phyloP scores from a whole-genome alignment of 176 grass and related monocot genomes.

The Rhynchospora breviuscula region DNA sequence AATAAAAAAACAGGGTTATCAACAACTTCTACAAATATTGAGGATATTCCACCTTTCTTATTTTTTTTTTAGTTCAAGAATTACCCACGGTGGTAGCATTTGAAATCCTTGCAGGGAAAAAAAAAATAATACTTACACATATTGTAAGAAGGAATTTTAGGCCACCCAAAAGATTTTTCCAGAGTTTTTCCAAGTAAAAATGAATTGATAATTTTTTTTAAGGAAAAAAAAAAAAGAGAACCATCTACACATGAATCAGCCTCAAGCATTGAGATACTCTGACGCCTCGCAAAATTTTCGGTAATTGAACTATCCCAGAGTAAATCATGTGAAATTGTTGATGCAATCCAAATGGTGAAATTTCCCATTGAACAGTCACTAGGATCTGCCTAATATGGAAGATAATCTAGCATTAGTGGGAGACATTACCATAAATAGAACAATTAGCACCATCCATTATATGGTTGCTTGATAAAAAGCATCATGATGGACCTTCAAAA shows the following conservation, averaged over 20 bases:
- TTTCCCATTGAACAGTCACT: conserved; percentile 33
- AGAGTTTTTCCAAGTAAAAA: neutral
- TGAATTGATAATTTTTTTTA: neutral
- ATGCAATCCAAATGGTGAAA: conserved; percentile 62
- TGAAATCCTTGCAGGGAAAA: neutral
- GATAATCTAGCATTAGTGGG: conserved; percentile 12
- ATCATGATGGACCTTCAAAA: neutral
- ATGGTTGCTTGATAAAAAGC: neutral
- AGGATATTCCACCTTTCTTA: neutral
- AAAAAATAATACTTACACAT: neutral
- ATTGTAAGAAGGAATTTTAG: neutral
- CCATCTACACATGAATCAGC: conserved; percentile 75
- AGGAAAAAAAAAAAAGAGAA: conserved; percentile 16
- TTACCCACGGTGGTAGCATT: conserved; percentile 2
- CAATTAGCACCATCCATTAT: neutral
- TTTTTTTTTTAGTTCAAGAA: conserved; percentile 25
- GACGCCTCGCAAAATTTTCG: conserved; percentile 41
- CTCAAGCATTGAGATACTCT: conserved; percentile 89
- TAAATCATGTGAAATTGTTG: conserved; percentile 58
- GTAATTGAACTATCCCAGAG: conserved; percentile 39
- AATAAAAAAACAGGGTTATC: conserved; percentile 26
- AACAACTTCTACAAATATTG: neutral
- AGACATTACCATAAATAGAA: neutral
- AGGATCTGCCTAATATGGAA: conserved; percentile 56
- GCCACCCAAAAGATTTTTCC: neutral